Evolutionary conservation across 805 yeast genomes (phyloP), one percentile per base, ranked within the genome.

Genomic region (Nakazawaea wyomingensis): DNA sequence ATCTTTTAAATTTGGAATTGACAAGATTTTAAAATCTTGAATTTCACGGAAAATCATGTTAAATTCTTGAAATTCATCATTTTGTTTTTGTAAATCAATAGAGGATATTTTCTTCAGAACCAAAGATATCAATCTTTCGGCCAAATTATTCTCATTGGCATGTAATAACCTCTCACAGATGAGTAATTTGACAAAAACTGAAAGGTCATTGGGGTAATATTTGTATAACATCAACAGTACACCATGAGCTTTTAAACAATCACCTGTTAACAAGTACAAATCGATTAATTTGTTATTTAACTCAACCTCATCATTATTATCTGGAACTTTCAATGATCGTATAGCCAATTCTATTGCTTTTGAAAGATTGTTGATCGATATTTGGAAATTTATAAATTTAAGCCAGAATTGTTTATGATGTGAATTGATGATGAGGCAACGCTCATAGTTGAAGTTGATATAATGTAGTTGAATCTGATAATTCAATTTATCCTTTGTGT

Each of bases 351-450:
- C 53, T 2, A 65, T 49, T 1, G 76, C 72, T 45, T 59, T 61
- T 7, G 59, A 44, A 7, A 79, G 49, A 1, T 71, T 44, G 11
- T 60, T 58, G 37, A 62, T 64, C 0, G 81, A 80, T 8, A 51
- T 44, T 21, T 56, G 53, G n/a, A 59, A 76, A 50, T 76, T 66
- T 1, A 74, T 57, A 49, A 68, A 75, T 42, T 71, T 71, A 11
- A 74, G 49, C 79, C 83, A 79, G 32, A 78, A 63, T 18, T 53
- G 54, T 0, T 70, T 64, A 48, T 75, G 71, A n/a, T 57, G 52
- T 1, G 74, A 69, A 1, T 76, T 65, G 2, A 69, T 50, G 3
- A 73, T 61, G 5, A 78, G 47, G 31, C 78, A 71, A 46, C 86
- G 53, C 41, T 74, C 75, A 48, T 73, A 80, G 0, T 61, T 50